A percentile compares a stretch with the other conserved stretches of the same genome.
phyloP scores from a whole-genome alignment of 495 filamentous ascomycete species.

The Evernia prunastri region DNA sequence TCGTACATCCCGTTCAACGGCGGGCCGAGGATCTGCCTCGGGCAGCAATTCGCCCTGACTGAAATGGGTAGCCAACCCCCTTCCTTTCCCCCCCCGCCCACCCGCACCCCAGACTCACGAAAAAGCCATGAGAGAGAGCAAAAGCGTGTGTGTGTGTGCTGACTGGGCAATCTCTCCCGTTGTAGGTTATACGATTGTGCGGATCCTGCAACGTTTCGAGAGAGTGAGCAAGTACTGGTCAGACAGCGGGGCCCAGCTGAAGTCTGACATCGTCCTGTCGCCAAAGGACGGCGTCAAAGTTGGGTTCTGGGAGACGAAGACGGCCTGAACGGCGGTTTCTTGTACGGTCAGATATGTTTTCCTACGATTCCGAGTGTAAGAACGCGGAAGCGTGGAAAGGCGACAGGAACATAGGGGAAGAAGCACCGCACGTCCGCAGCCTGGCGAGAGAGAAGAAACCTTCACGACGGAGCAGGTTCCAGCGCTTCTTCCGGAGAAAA shows the following conservation, averaged over 20 bases:
- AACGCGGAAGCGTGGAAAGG: too few relatives aligned
- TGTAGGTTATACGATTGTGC: conserved; percentile 31
- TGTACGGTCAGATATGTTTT: background rate
- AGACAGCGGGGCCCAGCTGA: conserved; percentile 47
- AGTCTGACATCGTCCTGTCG: conserved; percentile 60
- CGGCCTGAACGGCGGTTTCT: background rate
- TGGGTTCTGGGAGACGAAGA: conserved; percentile 37
- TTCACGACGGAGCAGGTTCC: too few relatives aligned
- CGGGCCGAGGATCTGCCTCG: conserved; percentile 53
- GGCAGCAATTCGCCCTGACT: conserved; percentile 53
- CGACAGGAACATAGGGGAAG: background rate
- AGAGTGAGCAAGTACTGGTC: conserved; percentile 46
- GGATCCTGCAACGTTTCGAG: conserved; percentile 36
- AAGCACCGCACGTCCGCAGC: background rate
- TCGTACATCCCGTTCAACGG: conserved; percentile 69
- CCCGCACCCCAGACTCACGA: background rate
- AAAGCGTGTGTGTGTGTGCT: too few relatives aligned
- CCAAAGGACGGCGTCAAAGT: conserved; percentile 57
- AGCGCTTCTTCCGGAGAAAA: too few relatives aligned
- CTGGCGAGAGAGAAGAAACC: background rate
- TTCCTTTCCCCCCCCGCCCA: too few relatives aligned
- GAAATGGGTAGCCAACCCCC: conserved; percentile 45
- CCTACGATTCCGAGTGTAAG: background rate
- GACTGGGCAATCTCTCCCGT: too few relatives aligned
- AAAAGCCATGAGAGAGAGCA: too few relatives aligned